Percentiles rank a stretch among this genome's conserved stretches.
phyloP scores from a whole-genome alignment of 306 rosid genomes.

The Luffa aegyptiaca region DNA sequence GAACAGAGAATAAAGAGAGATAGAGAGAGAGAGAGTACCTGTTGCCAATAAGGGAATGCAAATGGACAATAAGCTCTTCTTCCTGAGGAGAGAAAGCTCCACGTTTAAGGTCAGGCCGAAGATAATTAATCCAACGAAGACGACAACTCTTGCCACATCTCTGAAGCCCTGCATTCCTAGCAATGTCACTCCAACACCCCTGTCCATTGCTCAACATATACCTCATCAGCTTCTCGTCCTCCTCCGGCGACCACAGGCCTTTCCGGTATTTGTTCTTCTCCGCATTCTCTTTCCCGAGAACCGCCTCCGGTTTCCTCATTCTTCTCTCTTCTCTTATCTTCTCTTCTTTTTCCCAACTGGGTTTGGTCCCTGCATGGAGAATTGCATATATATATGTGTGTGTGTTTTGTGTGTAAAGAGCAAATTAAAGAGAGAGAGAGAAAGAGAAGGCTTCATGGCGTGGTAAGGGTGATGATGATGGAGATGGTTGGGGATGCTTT shows the following conservation, averaged over 20 bases:
- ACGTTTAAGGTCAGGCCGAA: slow-evolving; percentile 88
- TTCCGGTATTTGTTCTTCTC: slow-evolving; percentile 41
- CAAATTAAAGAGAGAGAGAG: slow-evolving; percentile 10
- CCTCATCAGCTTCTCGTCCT: slow-evolving; percentile 86
- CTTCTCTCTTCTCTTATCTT: neutral
- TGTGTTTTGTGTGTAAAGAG: neutral
- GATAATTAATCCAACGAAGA: slow-evolving; percentile 94
- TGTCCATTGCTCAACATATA: slow-evolving; percentile 84
- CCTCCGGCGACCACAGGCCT: slow-evolving; percentile 95
- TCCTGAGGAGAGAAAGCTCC: slow-evolving; percentile 87
- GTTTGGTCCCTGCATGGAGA: slow-evolving; percentile 11
- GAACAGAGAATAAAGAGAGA: neutral
- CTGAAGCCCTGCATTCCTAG: slow-evolving; percentile 78
- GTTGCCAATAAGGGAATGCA: slow-evolving; percentile 86
- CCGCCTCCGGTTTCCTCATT: slow-evolving; percentile 15
- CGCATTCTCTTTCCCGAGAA: slow-evolving; percentile 7
- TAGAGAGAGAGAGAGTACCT: slow-evolving; percentile 31
- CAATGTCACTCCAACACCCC: slow-evolving; percentile 92
- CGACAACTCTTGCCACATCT: slow-evolving; percentile 95
- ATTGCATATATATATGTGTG: neutral
- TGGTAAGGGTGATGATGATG: slow-evolving; percentile 55
- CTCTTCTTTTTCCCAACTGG: neutral
- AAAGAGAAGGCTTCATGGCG: slow-evolving; percentile 49
- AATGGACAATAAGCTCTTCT: slow-evolving; percentile 76
- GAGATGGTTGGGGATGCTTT: slow-evolving; percentile 32